Percentiles rank a stretch among this genome's conserved stretches.
Evolutionary conservation across 1,284 basidiomycete genomes (phyloP).

Genomic region (Ganoderma meredithae): DNA sequence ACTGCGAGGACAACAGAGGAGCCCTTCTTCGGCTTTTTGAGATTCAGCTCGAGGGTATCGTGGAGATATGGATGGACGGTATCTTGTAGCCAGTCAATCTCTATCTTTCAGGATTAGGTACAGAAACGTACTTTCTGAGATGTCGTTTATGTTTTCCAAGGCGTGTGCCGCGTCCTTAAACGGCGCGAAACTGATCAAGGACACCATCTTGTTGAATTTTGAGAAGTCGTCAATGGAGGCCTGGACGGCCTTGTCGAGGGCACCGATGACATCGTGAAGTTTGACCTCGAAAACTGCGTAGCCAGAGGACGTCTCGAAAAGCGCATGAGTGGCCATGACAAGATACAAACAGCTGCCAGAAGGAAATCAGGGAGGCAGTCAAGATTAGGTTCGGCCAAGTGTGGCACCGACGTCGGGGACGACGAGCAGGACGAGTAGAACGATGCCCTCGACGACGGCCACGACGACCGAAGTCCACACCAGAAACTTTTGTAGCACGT

Average conservation of each 20-base stretch:
- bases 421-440: constrained; percentile 18
- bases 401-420: background rate
- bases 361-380: constrained; percentile 2
- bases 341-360: background rate
- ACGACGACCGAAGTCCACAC: constrained; percentile 20
- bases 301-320: constrained; percentile 96
- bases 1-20: constrained; percentile 87
- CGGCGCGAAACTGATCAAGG: constrained; percentile 91
- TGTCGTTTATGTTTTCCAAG: constrained; percentile 95
- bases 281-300: constrained; percentile 95
- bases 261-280: constrained; percentile 90
- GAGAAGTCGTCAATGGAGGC: constrained; percentile 87
- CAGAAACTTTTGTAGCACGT: constrained; percentile 25
- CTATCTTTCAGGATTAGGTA: constrained; percentile 6
- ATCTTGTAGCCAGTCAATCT: constrained; percentile 53
- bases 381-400: background rate
- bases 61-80: constrained; percentile 90
- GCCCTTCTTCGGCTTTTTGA: constrained; percentile 81
- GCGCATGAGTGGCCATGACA: constrained; percentile 83
- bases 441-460: constrained; percentile 21
- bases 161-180: constrained; percentile 97
- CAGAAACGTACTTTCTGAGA: constrained; percentile 84
- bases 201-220: constrained; percentile 96
- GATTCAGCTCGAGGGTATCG: constrained; percentile 88
- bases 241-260: constrained; percentile 85